Conservation (phyloP, 2,329 filamentous ascomycete species). For the Teratosphaeria viscida region DNA sequence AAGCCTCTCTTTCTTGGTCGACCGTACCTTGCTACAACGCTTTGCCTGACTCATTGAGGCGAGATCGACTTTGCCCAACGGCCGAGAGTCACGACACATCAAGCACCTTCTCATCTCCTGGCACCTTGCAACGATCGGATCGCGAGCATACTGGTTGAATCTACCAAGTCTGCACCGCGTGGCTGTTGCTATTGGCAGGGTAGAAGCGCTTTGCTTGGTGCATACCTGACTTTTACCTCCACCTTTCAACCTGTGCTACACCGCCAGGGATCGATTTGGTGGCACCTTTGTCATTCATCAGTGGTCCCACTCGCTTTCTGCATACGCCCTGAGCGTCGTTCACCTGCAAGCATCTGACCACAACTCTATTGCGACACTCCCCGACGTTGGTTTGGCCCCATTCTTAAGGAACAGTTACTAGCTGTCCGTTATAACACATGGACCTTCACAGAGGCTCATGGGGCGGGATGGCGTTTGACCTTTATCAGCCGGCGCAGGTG, state of each 20-base stretch:
- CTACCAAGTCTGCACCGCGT: background rate
- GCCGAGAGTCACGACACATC: background rate
- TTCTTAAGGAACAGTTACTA: background rate
- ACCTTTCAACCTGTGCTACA: background rate
- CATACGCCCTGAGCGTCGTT: background rate
- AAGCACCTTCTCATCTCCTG: background rate
- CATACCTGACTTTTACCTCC: background rate
- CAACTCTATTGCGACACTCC: background rate
- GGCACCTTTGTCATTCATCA: background rate
- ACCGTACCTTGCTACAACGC: background rate
- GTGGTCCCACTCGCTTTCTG: background rate
- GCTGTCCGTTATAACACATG: background rate
- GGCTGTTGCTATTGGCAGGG: background rate
- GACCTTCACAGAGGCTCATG: background rate
- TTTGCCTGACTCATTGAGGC: background rate
- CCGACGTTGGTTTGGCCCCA: background rate
- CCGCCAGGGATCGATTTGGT: background rate
- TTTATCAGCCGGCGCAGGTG: background rate
- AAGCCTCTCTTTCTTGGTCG: background rate
- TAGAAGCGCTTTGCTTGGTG: background rate
- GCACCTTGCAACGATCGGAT: background rate
- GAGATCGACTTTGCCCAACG: background rate
- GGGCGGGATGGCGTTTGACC: background rate
- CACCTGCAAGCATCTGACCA: background rate
- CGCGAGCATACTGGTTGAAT: background rate